Percentiles rank a stretch among this genome's conserved stretches.
Conservation (phyloP, 805 yeast species). For the Kregervanrija delftensis region DNA sequence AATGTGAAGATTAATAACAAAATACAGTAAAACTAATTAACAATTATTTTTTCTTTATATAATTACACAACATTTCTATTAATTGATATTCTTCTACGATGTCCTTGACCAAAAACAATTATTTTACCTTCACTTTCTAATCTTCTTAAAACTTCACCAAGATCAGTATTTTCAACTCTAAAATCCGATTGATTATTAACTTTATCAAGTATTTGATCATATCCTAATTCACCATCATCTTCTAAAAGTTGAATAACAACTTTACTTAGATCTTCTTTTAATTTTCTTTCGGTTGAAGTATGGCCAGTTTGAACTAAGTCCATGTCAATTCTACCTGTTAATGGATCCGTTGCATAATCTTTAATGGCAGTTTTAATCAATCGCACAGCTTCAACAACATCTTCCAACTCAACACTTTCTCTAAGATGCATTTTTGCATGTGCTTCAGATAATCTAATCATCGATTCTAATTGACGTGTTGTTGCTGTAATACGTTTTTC, state of each 20-base stretch:
- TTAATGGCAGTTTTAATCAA: constrained; percentile 89
- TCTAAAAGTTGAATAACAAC: constrained; percentile 52
- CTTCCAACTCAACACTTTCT: constrained; percentile 60
- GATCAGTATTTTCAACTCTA: constrained; percentile 63
- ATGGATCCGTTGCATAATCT: constrained; percentile 97
- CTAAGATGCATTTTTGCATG: constrained; percentile 95
- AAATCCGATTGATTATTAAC: constrained; percentile 61
- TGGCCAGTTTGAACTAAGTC: constrained; percentile 95
- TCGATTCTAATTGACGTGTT: constrained; percentile 91
- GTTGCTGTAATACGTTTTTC: constrained; percentile 96
- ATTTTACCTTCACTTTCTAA: constrained; percentile 68
- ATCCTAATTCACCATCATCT: constrained; percentile 43
- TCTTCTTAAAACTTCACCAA: constrained; percentile 59
- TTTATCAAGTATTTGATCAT: constrained; percentile 49
- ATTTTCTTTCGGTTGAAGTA: constrained; percentile 74
- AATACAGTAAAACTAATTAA: no score
- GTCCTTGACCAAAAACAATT: constrained; percentile 64
- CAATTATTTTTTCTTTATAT: no score
- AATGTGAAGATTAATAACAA: neutral
- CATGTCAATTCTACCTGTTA: constrained; percentile 96
- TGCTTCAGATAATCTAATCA: constrained; percentile 92
- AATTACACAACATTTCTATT: constrained; percentile 13
- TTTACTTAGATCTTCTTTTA: constrained; percentile 65
- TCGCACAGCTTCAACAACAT: constrained; percentile 91
- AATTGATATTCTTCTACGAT: constrained; percentile 49